Base-by-base conservation (phyloP, 768 basidiomycete genomes). In the Kwoniella mangroviensis region DNA sequence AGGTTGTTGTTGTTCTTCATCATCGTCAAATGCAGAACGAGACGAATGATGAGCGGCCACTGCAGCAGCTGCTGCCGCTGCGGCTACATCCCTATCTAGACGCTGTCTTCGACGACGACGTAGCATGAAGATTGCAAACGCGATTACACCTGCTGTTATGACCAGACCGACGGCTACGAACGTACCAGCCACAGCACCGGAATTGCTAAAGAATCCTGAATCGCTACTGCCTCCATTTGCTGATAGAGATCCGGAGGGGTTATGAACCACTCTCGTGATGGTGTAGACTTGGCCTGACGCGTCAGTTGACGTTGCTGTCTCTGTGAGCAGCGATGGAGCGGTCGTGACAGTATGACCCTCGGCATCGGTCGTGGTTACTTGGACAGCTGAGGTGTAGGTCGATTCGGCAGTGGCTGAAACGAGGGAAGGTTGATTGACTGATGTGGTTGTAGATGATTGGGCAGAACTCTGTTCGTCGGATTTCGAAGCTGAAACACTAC, bases 131-230 rank as follows among this genome's bases (percentile, higher is more conserved):
- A 86, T 85, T 21, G 86, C 73, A n/a, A 86, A 71, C 10, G 86
- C 86, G 10, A 86, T 80, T 9, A 85, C 73, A 24, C 89, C 71
- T 0, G 85, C 85, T 1, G 87, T 85, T 5, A 86, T 84, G 3
- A 92, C 90, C 22, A 93, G 77, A 7, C 94, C 95, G 19, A 90
- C 86, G 12, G 86, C 88, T 7, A 90, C 85, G 80, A 93, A 92
- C n/a, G 89, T 88, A 7, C 90, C 91, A 1, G 89, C 88, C 3
- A 92, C 89, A 11, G 89, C 89, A 2, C 89, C 88, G 34, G 85
- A 88, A 77, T 92, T 92, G 60, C 82, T 82, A 83, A 96, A 95
- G 85, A 97, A 98, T 1, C 65, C 58, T 22, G 58, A 56, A 40
- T 63, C 59, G 17, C 68, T 67, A 3, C 65, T 63, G 11, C 63